Evolutionary conservation across 257 asterid species (phyloP).

Genomic region (Avicennia marina): DNA sequence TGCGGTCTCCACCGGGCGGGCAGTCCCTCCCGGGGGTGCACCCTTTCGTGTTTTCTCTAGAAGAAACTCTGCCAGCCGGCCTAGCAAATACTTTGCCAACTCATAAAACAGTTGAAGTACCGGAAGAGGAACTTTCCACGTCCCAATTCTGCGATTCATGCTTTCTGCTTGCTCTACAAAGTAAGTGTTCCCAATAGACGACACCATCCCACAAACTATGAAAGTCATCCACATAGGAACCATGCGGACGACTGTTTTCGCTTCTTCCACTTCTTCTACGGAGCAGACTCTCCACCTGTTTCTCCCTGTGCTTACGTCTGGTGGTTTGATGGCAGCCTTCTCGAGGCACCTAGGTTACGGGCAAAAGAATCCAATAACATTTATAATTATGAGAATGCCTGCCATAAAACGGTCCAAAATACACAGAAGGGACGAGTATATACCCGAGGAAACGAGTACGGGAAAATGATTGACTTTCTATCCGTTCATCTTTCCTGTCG

Average conservation of each 20-base stretch:
- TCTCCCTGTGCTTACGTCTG: constrained; percentile 21
- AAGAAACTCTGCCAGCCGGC: no score
- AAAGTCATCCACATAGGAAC: constrained; percentile 37
- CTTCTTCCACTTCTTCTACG: constrained; percentile 48
- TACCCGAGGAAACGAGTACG: constrained; percentile 32
- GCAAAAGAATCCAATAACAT: background rate
- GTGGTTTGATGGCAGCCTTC: constrained; percentile 36
- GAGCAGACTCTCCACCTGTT: constrained; percentile 34
- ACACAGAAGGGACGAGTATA: background rate
- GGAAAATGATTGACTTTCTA: constrained; percentile 4
- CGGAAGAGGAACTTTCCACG: constrained; percentile 19
- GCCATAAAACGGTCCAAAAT: no score
- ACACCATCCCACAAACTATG: constrained; percentile 37
- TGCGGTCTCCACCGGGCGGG: no score
- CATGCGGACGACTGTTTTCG: constrained; percentile 34
- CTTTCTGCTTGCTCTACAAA: constrained; percentile 31
- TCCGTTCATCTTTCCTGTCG: constrained; percentile 5
- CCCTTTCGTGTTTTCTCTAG: no score
- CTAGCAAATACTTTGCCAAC: no score
- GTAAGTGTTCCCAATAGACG: constrained; percentile 42
- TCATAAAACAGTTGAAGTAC: no score
- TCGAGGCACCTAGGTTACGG: constrained; percentile 30
- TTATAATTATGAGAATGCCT: no score
- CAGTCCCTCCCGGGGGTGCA: no score
- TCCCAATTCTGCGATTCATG: constrained; percentile 27